phyloP scores from a whole-genome alignment of 345 rosid genomes.

The Brassica incana region DNA sequence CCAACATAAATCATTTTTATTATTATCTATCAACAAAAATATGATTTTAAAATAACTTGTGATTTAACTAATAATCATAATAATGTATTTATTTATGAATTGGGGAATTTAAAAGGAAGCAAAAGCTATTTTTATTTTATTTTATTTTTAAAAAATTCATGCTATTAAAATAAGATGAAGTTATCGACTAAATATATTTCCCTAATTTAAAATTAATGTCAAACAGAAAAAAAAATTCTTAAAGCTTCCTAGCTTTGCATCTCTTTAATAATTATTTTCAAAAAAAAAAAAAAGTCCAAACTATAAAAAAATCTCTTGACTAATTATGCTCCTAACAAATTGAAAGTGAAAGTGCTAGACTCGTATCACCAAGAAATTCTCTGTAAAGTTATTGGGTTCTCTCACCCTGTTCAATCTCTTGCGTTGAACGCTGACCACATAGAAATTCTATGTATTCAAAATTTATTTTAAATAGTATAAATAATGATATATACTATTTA shows the following conservation, averaged over 20 bases:
- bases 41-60: too few relatives aligned
- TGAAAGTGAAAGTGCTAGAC: conserved; percentile 8
- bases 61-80: too few relatives aligned
- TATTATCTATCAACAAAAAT: too few relatives aligned
- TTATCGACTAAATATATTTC: neutral
- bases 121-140: too few relatives aligned
- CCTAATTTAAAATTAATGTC: neutral
- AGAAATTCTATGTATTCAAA: too few relatives aligned
- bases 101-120: too few relatives aligned
- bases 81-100: too few relatives aligned
- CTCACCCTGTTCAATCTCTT: conserved; percentile 48
- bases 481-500: too few relatives aligned
- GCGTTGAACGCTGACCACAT: conserved; percentile 21
- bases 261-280: neutral
- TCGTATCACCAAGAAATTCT: neutral
- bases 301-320: neutral
- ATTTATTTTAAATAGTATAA: too few relatives aligned
- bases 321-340: neutral
- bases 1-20: too few relatives aligned
- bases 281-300: neutral
- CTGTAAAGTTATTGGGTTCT: conserved; percentile 5
- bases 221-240: neutral
- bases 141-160: too few relatives aligned
- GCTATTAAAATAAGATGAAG: too few relatives aligned
- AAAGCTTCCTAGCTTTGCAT: neutral